Percentiles rank a stretch among this genome's conserved stretches.
Evolutionary conservation across 73 alveolate genomes (phyloP).

Genomic region (Tetrahymena malaccensis): DNA sequence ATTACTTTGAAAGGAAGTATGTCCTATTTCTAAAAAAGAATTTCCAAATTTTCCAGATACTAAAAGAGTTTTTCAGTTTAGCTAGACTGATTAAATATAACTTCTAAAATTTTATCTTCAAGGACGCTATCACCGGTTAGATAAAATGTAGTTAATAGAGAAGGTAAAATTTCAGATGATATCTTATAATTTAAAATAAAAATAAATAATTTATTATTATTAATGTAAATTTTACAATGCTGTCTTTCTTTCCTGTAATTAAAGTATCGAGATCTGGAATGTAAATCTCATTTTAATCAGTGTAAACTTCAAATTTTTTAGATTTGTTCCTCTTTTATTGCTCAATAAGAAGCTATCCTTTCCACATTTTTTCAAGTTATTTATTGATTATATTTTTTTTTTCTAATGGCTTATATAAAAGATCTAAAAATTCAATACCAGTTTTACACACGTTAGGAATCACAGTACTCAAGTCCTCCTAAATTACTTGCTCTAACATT

Average conservation of each 20-base stretch:
- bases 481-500: background rate
- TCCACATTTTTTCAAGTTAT: background rate
- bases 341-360: background rate
- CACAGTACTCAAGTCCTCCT: background rate
- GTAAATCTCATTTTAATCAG: background rate
- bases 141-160: constrained; percentile 11
- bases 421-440: background rate
- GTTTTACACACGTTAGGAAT: background rate
- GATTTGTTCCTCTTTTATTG: background rate
- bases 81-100: background rate
- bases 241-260: constrained; percentile 25
- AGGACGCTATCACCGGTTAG: constrained; percentile 4
- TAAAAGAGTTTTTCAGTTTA: constrained; percentile 21
- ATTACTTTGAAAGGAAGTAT: constrained; percentile 11
- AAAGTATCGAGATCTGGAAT: constrained; percentile 39
- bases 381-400: background rate
- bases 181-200: background rate
- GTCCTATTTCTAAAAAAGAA: constrained; percentile 16
- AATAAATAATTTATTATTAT: background rate
- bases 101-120: constrained; percentile 24
- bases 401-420: background rate
- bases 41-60: constrained; percentile 11
- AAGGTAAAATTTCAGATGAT: constrained; percentile 16
- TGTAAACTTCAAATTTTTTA: background rate
- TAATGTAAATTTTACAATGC: background rate